Evolutionary conservation across 192 early-diverging fungal genomes (phyloP).

Genomic region (Linderina pennispora): DNA sequence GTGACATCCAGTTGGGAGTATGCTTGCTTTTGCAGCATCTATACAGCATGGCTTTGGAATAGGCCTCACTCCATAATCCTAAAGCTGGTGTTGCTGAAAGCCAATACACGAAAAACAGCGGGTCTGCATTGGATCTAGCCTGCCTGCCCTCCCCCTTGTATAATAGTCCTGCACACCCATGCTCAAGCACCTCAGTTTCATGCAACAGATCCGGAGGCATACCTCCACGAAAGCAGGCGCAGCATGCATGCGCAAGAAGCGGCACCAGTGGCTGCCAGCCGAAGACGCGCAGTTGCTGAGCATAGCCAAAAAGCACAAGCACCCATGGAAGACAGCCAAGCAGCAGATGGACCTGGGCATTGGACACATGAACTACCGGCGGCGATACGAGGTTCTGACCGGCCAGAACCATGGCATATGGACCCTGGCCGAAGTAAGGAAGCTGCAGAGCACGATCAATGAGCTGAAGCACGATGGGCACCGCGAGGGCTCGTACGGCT

Average conservation of each 20-base stretch:
- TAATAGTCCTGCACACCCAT: no score
- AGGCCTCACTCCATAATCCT: no score
- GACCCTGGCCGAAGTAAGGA: slow-evolving; percentile 3
- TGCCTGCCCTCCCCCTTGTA: no score
- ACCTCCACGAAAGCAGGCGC: no score
- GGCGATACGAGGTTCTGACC: slow-evolving; percentile 1
- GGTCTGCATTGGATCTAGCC: no score
- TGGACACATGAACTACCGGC: slow-evolving; percentile 1
- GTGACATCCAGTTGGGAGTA: no score
- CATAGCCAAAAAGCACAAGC: not conserved
- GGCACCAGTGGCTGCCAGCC: slow-evolving; percentile 1
- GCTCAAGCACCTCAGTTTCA: no score
- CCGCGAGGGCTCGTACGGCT: not conserved
- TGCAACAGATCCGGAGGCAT: no score
- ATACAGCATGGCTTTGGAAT: no score
- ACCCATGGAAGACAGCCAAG: not conserved
- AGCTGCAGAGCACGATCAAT: not conserved
- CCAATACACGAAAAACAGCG: no score
- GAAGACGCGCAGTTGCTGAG: slow-evolving; percentile 1
- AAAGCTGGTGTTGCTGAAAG: no score
- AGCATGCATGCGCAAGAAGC: not conserved
- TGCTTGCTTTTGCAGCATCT: no score
- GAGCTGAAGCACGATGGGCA: not conserved
- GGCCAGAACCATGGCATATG: not conserved
- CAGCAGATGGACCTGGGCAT: slow-evolving; percentile 2